Evolutionary conservation across 306 rosid genomes (phyloP), one percentile per base, ranked within the genome.

Genomic region (Arachis hypogaea): DNA sequence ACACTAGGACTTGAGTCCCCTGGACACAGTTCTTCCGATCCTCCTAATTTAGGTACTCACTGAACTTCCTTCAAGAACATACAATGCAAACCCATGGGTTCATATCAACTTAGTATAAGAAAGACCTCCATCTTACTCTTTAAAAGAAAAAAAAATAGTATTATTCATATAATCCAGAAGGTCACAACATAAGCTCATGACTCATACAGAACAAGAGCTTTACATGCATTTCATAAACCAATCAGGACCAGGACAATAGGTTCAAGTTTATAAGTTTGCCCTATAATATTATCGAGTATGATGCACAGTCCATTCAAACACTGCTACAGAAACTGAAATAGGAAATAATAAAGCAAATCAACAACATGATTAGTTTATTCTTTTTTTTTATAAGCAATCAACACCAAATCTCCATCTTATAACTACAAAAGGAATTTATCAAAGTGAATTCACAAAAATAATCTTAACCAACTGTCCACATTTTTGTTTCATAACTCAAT

Each of bases 171-270:
- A 50, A 16, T 36, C 36, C 52, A 62, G 7, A 47, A 73, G 51
- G 44, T 62, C 30, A 73, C 56, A 40, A 4, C 16, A 18, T 43
- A 22, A 16, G 63, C 63, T 33, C 71, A 54, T 69, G 49, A 77
- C 28, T 18, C 16, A 30, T 68, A 42, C 63, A 41, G 28, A 43
- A 52, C 30, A 68, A 40, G n/a, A 40, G 52, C 63, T 40, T 69
- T 0, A 8, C 49, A 28, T 68, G 47, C 50, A 77, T 5, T 49
- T 49, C 70, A 41, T 10, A 68, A 59, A 59, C 33, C 69, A 68
- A 52, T 41, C 41, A 57, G 68, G 44, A 66, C 11, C 14, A 69
- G 14, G 12, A 52, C 9, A 49, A 8, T 22, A 12, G 1, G 40
- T 60, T 8, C 4, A n/a, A 29, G 43, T 66, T 63, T 50, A 63